Evolutionary conservation across 352 stramenopile genomes (phyloP), one percentile per base, ranked within the genome.

Genomic region (Phytophthora tentaculata): DNA sequence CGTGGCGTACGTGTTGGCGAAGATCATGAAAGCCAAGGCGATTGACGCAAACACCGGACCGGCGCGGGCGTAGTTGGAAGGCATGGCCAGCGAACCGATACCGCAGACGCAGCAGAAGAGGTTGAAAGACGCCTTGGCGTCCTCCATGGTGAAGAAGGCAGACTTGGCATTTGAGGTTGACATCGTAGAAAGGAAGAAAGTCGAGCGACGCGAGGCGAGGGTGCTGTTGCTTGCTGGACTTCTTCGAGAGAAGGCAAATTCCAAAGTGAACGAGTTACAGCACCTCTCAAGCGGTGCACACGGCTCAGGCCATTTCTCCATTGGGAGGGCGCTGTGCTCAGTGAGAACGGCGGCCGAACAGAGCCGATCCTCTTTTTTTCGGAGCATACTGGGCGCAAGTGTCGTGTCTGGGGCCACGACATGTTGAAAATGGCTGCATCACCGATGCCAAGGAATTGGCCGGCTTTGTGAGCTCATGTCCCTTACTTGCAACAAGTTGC

Each of bases 1-100:
- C 0, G 80, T 84, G 14, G 80, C 69, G 65, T 86, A 88, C 24
- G 81, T 76, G 66, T 88, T 88, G 61, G 78, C 74, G 55, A 83
- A 84, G 23, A 76, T 76, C 79, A 87, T 87, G 64, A 84, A 88
- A 3, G 77, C 57, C 41, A 84, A 52, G 2, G 80, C 80, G 35
- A 80, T 67, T 1, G 69, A 72, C 1, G 79, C 81, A 51, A 72
- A 74, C 19, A 73, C 24, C 13, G 80, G 77, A n/a, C 80, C 80
- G 20, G 80, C 77, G 12, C 81, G 81, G 3, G 81, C 74, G 22
- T 80, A 89, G 52, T 89, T 89, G 37, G 69, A 64, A 3, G 80
- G 78, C 72, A 89, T 86, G 24, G 71, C 68, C 12, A 89, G 75
- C 13, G 80, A 83, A 17, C 80, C 80, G 59, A 89, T 81, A 17